These are phyloP conservation scores for Neurospora sp. DNA, from an alignment of 2,329 filamentous ascomycete species.

Conservation along the genomic window DNA sequence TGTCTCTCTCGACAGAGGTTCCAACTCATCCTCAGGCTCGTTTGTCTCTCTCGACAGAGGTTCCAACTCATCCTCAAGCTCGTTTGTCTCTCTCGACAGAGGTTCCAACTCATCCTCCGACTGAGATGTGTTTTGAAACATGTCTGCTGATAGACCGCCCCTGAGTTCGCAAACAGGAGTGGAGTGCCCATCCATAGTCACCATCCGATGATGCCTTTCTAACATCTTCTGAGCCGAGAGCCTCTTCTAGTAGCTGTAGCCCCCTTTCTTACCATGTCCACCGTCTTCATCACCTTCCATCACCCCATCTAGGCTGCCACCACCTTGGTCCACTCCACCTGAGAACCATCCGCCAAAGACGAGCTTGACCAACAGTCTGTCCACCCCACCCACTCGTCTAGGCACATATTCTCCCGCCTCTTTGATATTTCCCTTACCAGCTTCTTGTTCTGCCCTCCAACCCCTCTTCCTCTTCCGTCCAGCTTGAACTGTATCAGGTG, in stretches of 20 bases:
- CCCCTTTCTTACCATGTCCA: background rate
- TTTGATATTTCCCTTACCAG: conserved; percentile 14
- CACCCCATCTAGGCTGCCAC: conserved; percentile 7
- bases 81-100: background rate
- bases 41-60: background rate
- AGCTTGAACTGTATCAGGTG: conserved; percentile 7
- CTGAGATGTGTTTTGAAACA: background rate
- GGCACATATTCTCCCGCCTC: conserved; percentile 53
- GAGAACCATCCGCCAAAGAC: conserved; percentile 56
- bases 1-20: background rate
- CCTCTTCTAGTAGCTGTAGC: background rate
- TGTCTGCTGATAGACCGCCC: background rate
- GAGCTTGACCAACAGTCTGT: conserved; percentile 83
- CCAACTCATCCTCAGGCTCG: background rate
- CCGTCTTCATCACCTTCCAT: conserved; percentile 1
- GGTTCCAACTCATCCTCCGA: background rate
- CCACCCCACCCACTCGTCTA: conserved; percentile 66
- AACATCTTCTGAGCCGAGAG: background rate
- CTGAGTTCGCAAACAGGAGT: background rate
- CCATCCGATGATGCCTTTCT: background rate
- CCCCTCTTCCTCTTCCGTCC: conserved; percentile 10
- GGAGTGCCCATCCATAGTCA: background rate
- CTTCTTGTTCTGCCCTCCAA: conserved; percentile 22
- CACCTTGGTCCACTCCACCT: conserved; percentile 14
- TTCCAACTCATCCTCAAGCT: background rate